Percentiles rank a stretch among this genome's conserved stretches.
Conservation (phyloP, 2,329 filamentous ascomycete species). For the Arachnopeziza araneosa region DNA sequence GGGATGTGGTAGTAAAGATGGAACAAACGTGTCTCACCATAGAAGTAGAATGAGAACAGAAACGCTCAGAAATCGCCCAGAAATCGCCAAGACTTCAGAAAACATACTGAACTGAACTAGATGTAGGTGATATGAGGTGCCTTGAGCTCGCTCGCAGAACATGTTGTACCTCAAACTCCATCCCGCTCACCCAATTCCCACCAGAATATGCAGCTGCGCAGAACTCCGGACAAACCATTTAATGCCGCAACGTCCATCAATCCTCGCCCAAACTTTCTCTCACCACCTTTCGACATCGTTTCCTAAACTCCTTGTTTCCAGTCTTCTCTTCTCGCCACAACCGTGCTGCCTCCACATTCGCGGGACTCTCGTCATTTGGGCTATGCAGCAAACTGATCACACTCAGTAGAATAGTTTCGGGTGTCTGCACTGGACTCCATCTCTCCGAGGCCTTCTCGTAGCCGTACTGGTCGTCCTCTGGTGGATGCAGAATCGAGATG, state of each 20-base stretch:
- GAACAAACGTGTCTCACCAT: too few relatives aligned
- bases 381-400: constrained; percentile 89
- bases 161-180: not conserved
- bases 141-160: not conserved
- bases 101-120: not conserved
- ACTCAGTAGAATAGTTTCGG: constrained; percentile 86
- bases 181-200: not conserved
- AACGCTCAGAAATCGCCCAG: not conserved
- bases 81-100: not conserved
- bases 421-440: constrained; percentile 92
- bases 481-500: constrained; percentile 94
- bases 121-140: not conserved
- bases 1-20: too few relatives aligned
- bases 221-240: not conserved
- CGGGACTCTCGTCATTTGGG: constrained; percentile 71
- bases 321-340: constrained; percentile 75
- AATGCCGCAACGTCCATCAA: constrained; percentile 22
- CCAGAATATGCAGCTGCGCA: not conserved
- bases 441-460: constrained; percentile 88
- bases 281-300: constrained; percentile 70
- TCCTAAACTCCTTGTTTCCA: constrained; percentile 67
- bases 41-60: not conserved
- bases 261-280: constrained; percentile 76
- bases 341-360: constrained; percentile 72
- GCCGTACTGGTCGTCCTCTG: constrained; percentile 88